Percentiles rank a stretch among this genome's conserved stretches.
Conservation (phyloP, 768 basidiomycete genomes). For the Hygrophorus pudorinus region DNA sequence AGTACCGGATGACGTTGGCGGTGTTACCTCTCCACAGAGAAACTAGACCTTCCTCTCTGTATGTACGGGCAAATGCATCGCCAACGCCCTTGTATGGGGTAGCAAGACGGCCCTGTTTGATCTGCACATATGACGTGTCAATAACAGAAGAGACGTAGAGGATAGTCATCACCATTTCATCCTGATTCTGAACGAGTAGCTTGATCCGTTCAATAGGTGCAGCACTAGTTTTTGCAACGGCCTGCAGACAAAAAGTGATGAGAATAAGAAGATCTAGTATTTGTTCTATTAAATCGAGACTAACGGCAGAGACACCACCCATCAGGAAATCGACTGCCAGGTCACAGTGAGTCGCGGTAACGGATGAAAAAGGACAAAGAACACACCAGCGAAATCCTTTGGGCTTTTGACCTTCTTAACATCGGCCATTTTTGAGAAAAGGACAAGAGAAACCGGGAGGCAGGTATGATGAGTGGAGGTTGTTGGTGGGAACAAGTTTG, state of each 20-base stretch:
- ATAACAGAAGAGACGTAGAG: conserved; percentile 11
- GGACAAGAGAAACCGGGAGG: conserved; percentile 28
- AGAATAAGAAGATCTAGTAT: conserved; percentile 1
- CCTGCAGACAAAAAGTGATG: conserved; percentile 37
- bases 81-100: conserved; percentile 92
- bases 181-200: conserved; percentile 97
- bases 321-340: conserved; percentile 82
- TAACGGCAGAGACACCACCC: conserved; percentile 89
- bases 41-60: conserved; percentile 89
- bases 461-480: conserved; percentile 58
- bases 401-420: conserved; percentile 79
- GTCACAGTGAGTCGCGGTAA: conserved; percentile 15
- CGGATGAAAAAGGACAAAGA: conserved; percentile 11
- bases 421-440: conserved; percentile 63
- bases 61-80: conserved; percentile 90
- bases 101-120: conserved; percentile 98
- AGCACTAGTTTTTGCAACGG: conserved; percentile 97
- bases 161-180: conserved; percentile 78
- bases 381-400: conserved; percentile 81
- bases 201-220: conserved; percentile 99
- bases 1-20: conserved; percentile 99
- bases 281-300: conserved; percentile 19
- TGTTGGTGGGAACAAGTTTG: conserved; percentile 31
- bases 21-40: conserved; percentile 99
- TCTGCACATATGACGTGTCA: conserved; percentile 51